A percentile compares a stretch with the other conserved stretches of the same genome.
Evolutionary conservation across 164 flowering plant species (phyloP).

Genomic region (Vitis rupestris): DNA sequence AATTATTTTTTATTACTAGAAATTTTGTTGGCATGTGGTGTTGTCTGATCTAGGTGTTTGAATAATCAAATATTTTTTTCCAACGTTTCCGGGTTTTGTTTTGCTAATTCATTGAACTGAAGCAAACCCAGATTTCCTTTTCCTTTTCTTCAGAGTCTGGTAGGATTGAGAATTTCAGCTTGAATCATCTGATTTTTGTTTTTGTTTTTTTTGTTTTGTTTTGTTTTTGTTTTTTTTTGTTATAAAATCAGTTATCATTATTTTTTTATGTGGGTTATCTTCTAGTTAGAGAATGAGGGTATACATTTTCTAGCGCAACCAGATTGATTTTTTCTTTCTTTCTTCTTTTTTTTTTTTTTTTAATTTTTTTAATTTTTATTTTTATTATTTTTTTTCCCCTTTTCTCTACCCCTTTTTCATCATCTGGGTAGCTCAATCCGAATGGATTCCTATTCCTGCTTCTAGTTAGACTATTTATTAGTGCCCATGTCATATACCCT

Average conservation of each 20-base stretch:
- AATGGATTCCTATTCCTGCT: neutral
- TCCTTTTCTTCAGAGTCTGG: neutral
- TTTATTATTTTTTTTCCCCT: too few relatives aligned
- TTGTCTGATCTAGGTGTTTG: conserved; percentile 22
- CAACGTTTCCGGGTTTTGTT: neutral
- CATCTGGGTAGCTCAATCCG: neutral
- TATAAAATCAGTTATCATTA: too few relatives aligned
- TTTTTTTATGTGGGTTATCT: neutral
- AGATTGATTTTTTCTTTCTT: too few relatives aligned
- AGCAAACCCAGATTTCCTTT: conserved; percentile 17
- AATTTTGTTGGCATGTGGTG: conserved; percentile 13
- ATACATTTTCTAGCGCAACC: neutral
- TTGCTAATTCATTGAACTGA: conserved; percentile 1
- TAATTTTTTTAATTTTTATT: too few relatives aligned
- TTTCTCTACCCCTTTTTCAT: too few relatives aligned
- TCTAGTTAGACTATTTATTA: neutral
- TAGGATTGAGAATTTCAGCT: too few relatives aligned
- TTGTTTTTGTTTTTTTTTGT: neutral
- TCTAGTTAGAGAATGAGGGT: neutral
- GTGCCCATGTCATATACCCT: neutral
- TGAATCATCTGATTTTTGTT: neutral
- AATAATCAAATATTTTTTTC: neutral
- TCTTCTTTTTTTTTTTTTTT: too few relatives aligned
- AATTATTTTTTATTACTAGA: neutral
- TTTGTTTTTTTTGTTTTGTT: neutral